Evolutionary conservation across 2,329 filamentous ascomycete species (phyloP).

Genomic region (Colletotrichum gigasporum): DNA sequence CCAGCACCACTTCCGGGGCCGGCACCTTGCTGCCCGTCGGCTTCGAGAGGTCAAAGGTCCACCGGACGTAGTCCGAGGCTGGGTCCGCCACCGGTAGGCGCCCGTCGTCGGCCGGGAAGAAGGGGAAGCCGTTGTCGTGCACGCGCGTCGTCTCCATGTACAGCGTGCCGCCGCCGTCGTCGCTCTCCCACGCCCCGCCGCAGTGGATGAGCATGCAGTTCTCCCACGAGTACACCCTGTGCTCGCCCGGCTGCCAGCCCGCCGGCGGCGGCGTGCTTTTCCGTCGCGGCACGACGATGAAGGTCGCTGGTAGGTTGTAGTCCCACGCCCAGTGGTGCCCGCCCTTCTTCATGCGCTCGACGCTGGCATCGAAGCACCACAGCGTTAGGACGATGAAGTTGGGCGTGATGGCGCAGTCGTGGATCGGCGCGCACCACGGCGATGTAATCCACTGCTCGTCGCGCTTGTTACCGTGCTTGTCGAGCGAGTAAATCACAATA

Average conservation of each 20-base stretch:
- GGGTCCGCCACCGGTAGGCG: slow-evolving; percentile 40
- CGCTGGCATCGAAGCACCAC: slow-evolving; percentile 44
- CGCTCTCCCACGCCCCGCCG: slow-evolving; percentile 34
- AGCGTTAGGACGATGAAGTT: slow-evolving; percentile 47
- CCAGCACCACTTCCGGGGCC: slow-evolving; percentile 42
- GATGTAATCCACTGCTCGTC: slow-evolving; percentile 60
- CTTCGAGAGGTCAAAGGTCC: slow-evolving; percentile 47
- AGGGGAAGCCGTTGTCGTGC: slow-evolving; percentile 34
- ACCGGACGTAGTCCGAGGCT: slow-evolving; percentile 52
- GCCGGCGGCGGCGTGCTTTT: slow-evolving; percentile 24
- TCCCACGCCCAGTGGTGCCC: slow-evolving; percentile 49
- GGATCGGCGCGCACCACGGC: slow-evolving; percentile 54
- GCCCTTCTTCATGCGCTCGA: slow-evolving; percentile 48
- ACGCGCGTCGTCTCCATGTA: slow-evolving; percentile 34
- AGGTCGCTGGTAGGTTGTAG: slow-evolving; percentile 20
- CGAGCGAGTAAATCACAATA: slow-evolving; percentile 43
- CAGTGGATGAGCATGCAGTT: slow-evolving; percentile 31
- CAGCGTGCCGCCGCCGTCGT: background rate
- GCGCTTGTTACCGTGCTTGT: slow-evolving; percentile 47
- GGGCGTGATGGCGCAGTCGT: slow-evolving; percentile 49
- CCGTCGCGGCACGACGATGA: slow-evolving; percentile 12
- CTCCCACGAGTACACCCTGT: slow-evolving; percentile 32
- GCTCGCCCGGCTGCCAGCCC: slow-evolving; percentile 37
- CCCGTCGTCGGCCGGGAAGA: slow-evolving; percentile 37
- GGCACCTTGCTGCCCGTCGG: slow-evolving; percentile 37